A percentile compares a stretch with the other conserved stretches of the same genome.
Conservation (phyloP, 768 basidiomycete genomes). For the Mrakia gelida region DNA sequence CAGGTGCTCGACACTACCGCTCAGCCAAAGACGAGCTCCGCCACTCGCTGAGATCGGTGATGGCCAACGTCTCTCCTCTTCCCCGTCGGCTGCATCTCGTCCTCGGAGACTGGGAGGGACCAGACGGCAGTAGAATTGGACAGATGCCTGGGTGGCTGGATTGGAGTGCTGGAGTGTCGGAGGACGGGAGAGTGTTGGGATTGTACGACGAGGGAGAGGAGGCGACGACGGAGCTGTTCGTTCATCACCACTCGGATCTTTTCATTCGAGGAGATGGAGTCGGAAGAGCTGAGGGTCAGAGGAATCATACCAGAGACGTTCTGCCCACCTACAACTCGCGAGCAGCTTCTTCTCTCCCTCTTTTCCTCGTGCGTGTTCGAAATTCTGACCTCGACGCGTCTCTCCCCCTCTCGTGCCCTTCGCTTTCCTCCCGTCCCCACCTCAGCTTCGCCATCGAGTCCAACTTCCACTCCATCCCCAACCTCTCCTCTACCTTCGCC, state of each 20-base stretch:
- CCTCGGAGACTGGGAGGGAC: conserved; percentile 27
- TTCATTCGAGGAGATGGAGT: conserved; percentile 16
- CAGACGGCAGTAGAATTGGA: not conserved
- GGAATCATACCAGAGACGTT: not conserved
- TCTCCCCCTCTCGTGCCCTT: not conserved
- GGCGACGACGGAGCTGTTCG: not conserved
- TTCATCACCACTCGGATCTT: conserved; percentile 23
- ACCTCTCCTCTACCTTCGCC: not conserved
- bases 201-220: not conserved
- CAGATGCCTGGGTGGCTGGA: conserved; percentile 32
- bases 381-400: not conserved
- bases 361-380: not conserved
- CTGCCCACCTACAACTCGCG: conserved; percentile 27
- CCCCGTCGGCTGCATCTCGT: conserved; percentile 25
- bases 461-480: conserved; percentile 16
- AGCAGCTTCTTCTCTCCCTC: not conserved
- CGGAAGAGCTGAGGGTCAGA: conserved; percentile 2
- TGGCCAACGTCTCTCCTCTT: not conserved
- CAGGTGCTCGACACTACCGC: conserved; percentile 23
- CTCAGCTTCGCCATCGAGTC: conserved; percentile 29
- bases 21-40: conserved; percentile 28
- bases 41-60: conserved; percentile 16
- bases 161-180: not conserved
- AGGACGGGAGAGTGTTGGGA: not conserved
- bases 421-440: not conserved